Conservation (phyloP, 768 basidiomycete species). For the Macrolepiota fuliginosa region DNA sequence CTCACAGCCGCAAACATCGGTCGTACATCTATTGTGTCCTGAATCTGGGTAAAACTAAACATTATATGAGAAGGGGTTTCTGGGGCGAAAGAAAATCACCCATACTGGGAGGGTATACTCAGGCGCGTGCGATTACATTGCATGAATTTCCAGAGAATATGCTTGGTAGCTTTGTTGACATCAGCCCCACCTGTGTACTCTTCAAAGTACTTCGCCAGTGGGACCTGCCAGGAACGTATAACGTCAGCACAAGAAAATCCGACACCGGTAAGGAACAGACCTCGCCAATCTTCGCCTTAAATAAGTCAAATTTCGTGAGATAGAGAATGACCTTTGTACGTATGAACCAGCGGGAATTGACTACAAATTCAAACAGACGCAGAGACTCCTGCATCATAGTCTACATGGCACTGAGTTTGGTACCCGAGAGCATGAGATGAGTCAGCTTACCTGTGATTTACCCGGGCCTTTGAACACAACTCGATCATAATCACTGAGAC, state of each 20-base stretch:
- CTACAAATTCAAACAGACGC: slow-evolving; percentile 87
- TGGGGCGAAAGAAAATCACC: slow-evolving; percentile 12
- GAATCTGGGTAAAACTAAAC: slow-evolving; percentile 77
- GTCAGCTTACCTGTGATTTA: slow-evolving; percentile 52
- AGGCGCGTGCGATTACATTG: slow-evolving; percentile 82
- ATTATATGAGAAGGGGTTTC: slow-evolving; percentile 21
- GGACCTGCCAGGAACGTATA: slow-evolving; percentile 43
- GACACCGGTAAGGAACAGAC: slow-evolving; percentile 20
- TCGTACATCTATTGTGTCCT: slow-evolving; percentile 80
- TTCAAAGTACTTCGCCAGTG: slow-evolving; percentile 77
- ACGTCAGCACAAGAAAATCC: not conserved
- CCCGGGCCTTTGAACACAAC: slow-evolving; percentile 52
- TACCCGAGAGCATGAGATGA: not conserved
- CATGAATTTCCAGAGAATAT: slow-evolving; percentile 94
- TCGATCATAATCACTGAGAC: slow-evolving; percentile 74
- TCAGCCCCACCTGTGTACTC: slow-evolving; percentile 88
- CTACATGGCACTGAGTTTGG: slow-evolving; percentile 28
- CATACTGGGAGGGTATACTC: slow-evolving; percentile 73
- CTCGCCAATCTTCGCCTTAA: slow-evolving; percentile 81
- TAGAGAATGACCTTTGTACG: slow-evolving; percentile 90
- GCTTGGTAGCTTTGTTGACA: slow-evolving; percentile 93
- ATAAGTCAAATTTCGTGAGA: slow-evolving; percentile 92
- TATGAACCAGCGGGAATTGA: slow-evolving; percentile 92
- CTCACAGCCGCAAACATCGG: slow-evolving; percentile 87
- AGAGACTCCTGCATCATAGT: slow-evolving; percentile 94